Evolutionary conservation across 2,329 filamentous ascomycete genomes (phyloP).

Genomic region (Falciphora oryzae): DNA sequence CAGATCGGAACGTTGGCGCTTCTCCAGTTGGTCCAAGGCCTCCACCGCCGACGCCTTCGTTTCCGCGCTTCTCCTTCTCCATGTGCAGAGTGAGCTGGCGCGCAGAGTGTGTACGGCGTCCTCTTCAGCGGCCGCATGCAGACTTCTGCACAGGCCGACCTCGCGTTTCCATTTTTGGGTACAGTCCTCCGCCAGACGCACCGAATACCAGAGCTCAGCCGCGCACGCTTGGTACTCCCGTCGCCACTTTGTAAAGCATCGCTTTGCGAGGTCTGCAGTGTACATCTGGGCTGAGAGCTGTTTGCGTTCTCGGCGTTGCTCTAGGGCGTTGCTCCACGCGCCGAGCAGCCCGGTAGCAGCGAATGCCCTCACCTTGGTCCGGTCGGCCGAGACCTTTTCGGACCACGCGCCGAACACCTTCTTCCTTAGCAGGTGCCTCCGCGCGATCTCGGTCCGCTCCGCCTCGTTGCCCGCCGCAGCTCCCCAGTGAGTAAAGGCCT

Average conservation of each 20-base stretch:
- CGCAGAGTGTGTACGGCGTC: slow-evolving; percentile 3
- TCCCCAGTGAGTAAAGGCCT: slow-evolving; percentile 65
- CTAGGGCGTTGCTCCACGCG: background rate
- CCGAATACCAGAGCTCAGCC: background rate
- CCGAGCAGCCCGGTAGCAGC: slow-evolving; percentile 4
- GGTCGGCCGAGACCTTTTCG: slow-evolving; percentile 56
- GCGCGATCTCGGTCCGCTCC: slow-evolving; percentile 60
- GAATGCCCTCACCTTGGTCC: slow-evolving; percentile 40
- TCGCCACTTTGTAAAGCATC: background rate
- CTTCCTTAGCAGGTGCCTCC: slow-evolving; percentile 63
- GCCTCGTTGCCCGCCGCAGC: slow-evolving; percentile 58
- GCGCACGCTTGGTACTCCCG: slow-evolving; percentile 1
- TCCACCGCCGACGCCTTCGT: background rate
- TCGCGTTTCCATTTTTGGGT: background rate
- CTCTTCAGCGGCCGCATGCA: background rate
- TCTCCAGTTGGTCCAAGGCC: slow-evolving; percentile 12
- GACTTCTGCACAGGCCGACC: background rate
- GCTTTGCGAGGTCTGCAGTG: background rate
- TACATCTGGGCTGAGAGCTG: background rate
- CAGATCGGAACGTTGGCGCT: slow-evolving; percentile 15
- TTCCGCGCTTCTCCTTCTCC: background rate
- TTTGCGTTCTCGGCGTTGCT: background rate
- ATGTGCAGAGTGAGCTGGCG: slow-evolving; percentile 1
- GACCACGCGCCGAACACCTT: slow-evolving; percentile 66
- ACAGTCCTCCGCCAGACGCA: background rate